Evolutionary conservation across 202 grass and related monocot genomes (phyloP).

Genomic region (Miscanthus sacchariflorus): DNA sequence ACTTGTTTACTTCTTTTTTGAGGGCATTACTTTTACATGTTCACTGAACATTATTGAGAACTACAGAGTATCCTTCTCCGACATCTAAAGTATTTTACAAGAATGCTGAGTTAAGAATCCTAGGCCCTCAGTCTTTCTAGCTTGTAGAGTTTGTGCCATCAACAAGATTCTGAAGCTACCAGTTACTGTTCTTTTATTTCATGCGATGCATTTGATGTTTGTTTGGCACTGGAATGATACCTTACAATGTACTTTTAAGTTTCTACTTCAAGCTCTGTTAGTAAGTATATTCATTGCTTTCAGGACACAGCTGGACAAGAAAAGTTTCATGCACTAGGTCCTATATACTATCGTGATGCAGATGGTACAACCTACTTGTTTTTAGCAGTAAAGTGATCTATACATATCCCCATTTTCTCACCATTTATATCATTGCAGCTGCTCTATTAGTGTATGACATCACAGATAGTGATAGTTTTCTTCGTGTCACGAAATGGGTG

Average conservation of each 20-base stretch:
- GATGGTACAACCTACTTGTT: slow-evolving; percentile 51
- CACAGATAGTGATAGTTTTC: slow-evolving; percentile 71
- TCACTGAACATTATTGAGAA: slow-evolving; percentile 9
- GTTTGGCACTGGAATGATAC: background rate
- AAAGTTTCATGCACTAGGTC: slow-evolving; percentile 83
- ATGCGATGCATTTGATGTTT: background rate
- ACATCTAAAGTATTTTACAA: slow-evolving; percentile 3
- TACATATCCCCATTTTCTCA: background rate
- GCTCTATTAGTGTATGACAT: slow-evolving; percentile 87
- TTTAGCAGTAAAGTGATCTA: background rate
- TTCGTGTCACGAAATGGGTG: slow-evolving; percentile 86
- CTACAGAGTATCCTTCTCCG: background rate
- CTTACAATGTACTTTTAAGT: background rate
- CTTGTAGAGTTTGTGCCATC: background rate
- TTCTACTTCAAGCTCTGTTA: background rate
- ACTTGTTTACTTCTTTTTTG: background rate
- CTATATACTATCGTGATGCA: slow-evolving; percentile 89
- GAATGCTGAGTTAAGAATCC: slow-evolving; percentile 12
- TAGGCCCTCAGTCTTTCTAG: background rate
- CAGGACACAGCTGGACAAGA: slow-evolving; percentile 93
- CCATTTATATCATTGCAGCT: slow-evolving; percentile 51
- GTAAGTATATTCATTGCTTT: background rate
- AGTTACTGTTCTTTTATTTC: background rate
- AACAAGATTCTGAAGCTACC: background rate
- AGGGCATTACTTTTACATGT: too few species aligned